These are phyloP conservation scores for Cyberlindnera saturnus DNA, from an alignment of 805 yeast species.

Conservation along the genomic window DNA sequence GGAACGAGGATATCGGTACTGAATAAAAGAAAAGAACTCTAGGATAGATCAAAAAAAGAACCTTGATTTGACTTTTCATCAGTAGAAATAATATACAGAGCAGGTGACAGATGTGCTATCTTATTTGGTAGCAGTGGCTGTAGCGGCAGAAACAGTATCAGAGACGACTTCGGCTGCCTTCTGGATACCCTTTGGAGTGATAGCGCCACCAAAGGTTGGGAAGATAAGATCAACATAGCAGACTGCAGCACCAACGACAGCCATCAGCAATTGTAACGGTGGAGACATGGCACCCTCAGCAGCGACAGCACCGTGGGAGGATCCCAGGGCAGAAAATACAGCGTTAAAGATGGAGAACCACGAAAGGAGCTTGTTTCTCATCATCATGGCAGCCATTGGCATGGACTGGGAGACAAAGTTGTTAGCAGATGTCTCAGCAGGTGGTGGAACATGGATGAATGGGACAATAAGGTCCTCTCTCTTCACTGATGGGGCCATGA, in stretches of 20 bases:
- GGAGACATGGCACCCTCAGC: conserved; percentile 37
- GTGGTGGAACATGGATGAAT: conserved; percentile 44
- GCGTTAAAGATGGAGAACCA: conserved; percentile 52
- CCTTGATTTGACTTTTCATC: no score
- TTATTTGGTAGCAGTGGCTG: conserved; percentile 8
- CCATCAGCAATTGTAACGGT: conserved; percentile 23
- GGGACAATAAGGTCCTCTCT: conserved; percentile 32
- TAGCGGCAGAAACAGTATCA: conserved; percentile 12
- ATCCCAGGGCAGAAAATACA: conserved; percentile 26
- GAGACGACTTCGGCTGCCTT: conserved; percentile 21
- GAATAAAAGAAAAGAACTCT: conserved; percentile 14
- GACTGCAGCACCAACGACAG: conserved; percentile 33
- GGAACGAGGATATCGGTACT: conserved; percentile 77
- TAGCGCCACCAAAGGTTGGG: conserved; percentile 26
- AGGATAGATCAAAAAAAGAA: no score
- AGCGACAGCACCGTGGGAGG: conserved; percentile 15
- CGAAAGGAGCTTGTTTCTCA: conserved; percentile 43
- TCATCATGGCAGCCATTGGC: conserved; percentile 65
- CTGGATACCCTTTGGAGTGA: conserved; percentile 21
- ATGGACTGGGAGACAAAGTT: conserved; percentile 46
- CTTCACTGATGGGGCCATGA: conserved; percentile 26
- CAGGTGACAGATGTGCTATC: neutral
- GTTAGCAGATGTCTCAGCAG: conserved; percentile 39
- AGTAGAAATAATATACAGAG: neutral
- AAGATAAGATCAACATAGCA: conserved; percentile 45